Evolutionary conservation across 2,329 filamentous ascomycete species (phyloP), one percentile per base, ranked within the genome.

Genomic region (Coniochaeta sp.): DNA sequence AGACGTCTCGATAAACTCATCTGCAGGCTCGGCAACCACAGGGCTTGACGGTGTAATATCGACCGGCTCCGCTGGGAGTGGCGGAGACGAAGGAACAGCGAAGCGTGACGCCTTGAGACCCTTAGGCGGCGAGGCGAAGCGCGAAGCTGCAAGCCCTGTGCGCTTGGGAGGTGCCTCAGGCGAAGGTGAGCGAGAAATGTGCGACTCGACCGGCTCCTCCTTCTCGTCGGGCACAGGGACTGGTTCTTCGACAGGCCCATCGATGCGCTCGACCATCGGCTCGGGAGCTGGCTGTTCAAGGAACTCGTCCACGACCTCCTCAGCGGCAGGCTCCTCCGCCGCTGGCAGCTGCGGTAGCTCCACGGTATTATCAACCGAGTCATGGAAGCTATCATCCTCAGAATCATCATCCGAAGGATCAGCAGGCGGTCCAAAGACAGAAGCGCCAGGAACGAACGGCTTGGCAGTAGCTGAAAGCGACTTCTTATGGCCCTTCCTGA

Each of bases 381-480:
- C 45, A 4, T 54, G 52, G 6, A 56, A 52, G 45, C 24, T n/a
- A 10, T 61, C 52, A 14, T 60, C 58, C 13, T 58, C 57, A 8
- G 61, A 53, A n/a, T 53, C 52, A 31, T 63, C 56, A 8, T 52
- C 38, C 5, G 49, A 40, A 30, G 59, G 56, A 1, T 61, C 60
- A 26, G 63, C 52, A 32, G 61, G 59, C 54, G 49, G 40, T 2
- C 27, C 51, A 60, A 57, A 67, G 53, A 58, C 58, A 9, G 63
- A 56, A 28, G 62, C 67, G 16, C 72, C 69, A 13, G 79, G 77
- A 4, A 74, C 77, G 63, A 94, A 95, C 0, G 86, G 78, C 60
- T 81, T 82, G 0, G 88, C 87, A 14, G 82, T 77, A 4, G 87
- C 85, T 31, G 88, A 91, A 22, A 91, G 72, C 4, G 82, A 82